Percentiles rank a stretch among this genome's conserved stretches.
Conservation (phyloP, 371 early-diverging fungal genomes). For the Rhizomucor pusillus region DNA sequence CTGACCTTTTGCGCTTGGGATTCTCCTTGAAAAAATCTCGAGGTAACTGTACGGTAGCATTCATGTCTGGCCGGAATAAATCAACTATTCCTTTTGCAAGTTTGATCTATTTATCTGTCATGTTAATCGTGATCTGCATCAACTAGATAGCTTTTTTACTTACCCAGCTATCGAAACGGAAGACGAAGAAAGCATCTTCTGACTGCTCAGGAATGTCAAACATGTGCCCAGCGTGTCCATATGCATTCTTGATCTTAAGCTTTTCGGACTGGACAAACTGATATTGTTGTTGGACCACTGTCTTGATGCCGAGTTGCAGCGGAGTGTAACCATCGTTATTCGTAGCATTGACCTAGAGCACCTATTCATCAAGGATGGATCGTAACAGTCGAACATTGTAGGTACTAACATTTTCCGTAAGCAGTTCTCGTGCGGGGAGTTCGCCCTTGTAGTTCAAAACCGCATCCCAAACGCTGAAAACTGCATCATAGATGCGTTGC, state of each 20-base stretch:
- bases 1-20: constrained; percentile 20
- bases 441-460: too few species aligned
- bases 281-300: constrained; percentile 20
- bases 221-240: neutral
- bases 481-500: neutral
- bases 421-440: too few species aligned
- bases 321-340: constrained; percentile 33
- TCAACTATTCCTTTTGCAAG: constrained; percentile 15
- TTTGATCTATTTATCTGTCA: constrained; percentile 10
- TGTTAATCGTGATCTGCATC: neutral
- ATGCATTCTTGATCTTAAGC: constrained; percentile 6
- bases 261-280: constrained; percentile 15
- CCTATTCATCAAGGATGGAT: neutral
- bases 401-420: neutral
- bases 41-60: constrained; percentile 24
- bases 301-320: constrained; percentile 13
- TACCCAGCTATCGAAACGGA: constrained; percentile 15
- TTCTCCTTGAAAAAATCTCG: constrained; percentile 30
- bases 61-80: constrained; percentile 19
- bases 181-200: constrained; percentile 13
- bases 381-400: neutral
- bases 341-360: constrained; percentile 21
- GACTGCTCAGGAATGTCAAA: neutral
- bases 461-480: neutral
- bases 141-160: neutral